A percentile compares a stretch with the other conserved stretches of the same genome.
Evolutionary conservation across 257 asterid genomes (phyloP).

Genomic region (Haberlea rhodopensis): DNA sequence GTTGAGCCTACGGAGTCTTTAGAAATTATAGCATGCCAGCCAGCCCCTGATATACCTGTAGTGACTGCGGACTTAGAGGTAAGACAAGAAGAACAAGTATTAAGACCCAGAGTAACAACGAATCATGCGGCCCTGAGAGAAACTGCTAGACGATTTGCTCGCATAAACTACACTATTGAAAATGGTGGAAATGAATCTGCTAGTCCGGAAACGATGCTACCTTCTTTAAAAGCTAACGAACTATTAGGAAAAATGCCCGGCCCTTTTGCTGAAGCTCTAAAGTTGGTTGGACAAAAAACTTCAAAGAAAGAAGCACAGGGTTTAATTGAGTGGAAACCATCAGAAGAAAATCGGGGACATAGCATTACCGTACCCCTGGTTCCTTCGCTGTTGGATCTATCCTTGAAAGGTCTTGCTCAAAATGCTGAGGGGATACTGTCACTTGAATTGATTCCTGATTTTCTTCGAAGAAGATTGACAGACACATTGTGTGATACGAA

Average conservation of each 20-base stretch:
- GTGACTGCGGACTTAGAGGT: not conserved
- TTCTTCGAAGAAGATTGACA: constrained; percentile 45
- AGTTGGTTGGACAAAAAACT: constrained; percentile 44
- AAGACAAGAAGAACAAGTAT: constrained; percentile 15
- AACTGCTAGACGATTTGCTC: constrained; percentile 52
- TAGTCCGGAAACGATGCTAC: constrained; percentile 31
- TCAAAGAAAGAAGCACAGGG: constrained; percentile 27
- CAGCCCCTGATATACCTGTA: constrained; percentile 5
- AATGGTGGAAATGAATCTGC: constrained; percentile 31
- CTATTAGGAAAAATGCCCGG: constrained; percentile 41
- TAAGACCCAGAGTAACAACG: not conserved
- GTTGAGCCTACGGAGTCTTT: constrained; percentile 18
- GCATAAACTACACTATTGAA: constrained; percentile 23
- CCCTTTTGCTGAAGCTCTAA: constrained; percentile 60
- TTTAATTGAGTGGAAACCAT: constrained; percentile 55
- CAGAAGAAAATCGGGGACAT: constrained; percentile 22
- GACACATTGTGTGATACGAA: constrained; percentile 53
- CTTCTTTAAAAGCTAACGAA: constrained; percentile 30
- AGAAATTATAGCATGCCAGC: constrained; percentile 23
- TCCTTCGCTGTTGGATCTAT: constrained; percentile 66
- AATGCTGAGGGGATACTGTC: constrained; percentile 58
- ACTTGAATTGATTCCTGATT: constrained; percentile 57
- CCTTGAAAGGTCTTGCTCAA: constrained; percentile 54
- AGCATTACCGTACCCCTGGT: constrained; percentile 20
- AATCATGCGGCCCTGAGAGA: constrained; percentile 12